These are phyloP conservation scores for Epichloe festucae DNA, from an alignment of 2,329 filamentous ascomycete species.

Conservation along the genomic window DNA sequence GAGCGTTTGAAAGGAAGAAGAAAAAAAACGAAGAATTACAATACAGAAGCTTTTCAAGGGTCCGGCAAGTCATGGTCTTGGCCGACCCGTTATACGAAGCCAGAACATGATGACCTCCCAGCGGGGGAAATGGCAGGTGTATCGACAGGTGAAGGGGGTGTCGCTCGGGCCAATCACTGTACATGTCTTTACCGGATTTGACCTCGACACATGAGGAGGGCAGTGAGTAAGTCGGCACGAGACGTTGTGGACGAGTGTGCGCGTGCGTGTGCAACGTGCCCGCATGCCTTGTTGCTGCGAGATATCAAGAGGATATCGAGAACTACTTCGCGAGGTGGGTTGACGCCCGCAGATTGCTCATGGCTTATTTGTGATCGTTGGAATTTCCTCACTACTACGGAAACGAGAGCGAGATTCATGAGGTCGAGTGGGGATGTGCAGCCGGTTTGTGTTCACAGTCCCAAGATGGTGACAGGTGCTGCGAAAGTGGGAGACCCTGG, in stretches of 20 bases:
- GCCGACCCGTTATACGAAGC: background rate
- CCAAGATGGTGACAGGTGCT: no score
- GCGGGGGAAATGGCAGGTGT: background rate
- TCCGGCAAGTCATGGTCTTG: background rate
- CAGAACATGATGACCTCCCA: background rate
- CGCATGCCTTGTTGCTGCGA: background rate
- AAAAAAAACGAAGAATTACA: no score
- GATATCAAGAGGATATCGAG: background rate
- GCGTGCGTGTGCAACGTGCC: background rate
- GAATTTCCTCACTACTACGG: no score
- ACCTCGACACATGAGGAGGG: conserved; percentile 1
- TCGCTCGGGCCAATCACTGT: conserved; percentile 13
- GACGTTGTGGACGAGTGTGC: background rate
- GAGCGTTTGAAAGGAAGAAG: background rate
- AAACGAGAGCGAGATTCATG: no score
- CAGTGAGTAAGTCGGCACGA: background rate
- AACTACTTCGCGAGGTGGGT: no score
- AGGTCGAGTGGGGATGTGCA: no score
- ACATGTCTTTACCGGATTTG: conserved; percentile 15
- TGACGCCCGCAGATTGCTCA: no score
- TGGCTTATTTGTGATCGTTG: no score
- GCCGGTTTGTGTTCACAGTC: no score
- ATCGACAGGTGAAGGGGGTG: background rate
- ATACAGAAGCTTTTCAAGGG: no score
- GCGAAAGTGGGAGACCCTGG: no score